Conservation (phyloP, 2,329 filamentous ascomycete genomes). For the Bimuria novae-zelandiae region DNA sequence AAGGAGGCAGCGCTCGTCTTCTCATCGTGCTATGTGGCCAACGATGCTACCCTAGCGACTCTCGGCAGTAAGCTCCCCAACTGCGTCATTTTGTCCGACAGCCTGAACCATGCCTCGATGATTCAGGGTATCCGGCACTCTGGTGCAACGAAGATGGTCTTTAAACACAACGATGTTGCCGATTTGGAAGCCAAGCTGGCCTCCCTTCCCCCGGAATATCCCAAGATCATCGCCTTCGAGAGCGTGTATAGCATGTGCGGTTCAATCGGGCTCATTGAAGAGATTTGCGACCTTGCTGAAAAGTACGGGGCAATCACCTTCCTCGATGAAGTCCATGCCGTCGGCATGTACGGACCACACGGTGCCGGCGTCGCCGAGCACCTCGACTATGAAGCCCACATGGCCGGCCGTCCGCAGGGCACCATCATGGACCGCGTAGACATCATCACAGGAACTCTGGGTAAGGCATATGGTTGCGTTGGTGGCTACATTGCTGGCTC, state of each 20-base stretch:
- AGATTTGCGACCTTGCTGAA: slow-evolving; percentile 93
- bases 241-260: slow-evolving; percentile 99
- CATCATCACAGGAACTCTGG: slow-evolving; percentile 95
- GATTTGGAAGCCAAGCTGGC: slow-evolving; percentile 90
- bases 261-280: slow-evolving; percentile 92
- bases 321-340: slow-evolving; percentile 96
- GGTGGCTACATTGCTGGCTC: slow-evolving; percentile 97
- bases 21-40: slow-evolving; percentile 97
- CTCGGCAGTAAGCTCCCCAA: slow-evolving; percentile 95
- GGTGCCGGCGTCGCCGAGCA: slow-evolving; percentile 97
- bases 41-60: slow-evolving; percentile 94
- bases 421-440: slow-evolving; percentile 95
- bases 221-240: slow-evolving; percentile 98
- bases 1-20: slow-evolving; percentile 94
- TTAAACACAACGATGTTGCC: slow-evolving; percentile 96
- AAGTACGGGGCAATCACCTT: slow-evolving; percentile 99
- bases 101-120: slow-evolving; percentile 97
- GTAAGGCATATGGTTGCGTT: slow-evolving; percentile 97
- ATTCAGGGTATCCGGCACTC: slow-evolving; percentile 99
- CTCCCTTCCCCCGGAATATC: slow-evolving; percentile 78
- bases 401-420: slow-evolving; percentile 72
- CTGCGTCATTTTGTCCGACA: slow-evolving; percentile 97
- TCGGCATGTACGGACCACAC: slow-evolving; percentile 97
- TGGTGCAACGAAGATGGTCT: slow-evolving; percentile 94
- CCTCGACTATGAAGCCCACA: slow-evolving; percentile 88